Percentiles rank a stretch among this genome's conserved stretches.
Evolutionary conservation across 108 stramenopile genomes (phyloP).

Genomic region (Discostella pseudostelligera): DNA sequence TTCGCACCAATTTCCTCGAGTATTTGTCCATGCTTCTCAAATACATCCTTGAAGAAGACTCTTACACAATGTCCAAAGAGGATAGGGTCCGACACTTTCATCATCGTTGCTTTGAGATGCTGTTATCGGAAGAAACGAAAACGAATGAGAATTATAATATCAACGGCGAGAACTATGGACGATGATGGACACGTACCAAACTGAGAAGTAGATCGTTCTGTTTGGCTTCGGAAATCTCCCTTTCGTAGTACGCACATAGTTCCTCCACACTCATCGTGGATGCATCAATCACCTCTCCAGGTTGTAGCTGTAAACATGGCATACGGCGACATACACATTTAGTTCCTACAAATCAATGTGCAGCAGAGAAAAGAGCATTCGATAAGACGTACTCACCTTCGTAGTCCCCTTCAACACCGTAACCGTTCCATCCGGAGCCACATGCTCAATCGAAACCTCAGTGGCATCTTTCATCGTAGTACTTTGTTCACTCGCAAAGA

Average conservation of each 20-base stretch:
- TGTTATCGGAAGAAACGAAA: constrained; percentile 20
- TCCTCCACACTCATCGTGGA: constrained; percentile 64
- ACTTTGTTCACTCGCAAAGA: constrained; percentile 83
- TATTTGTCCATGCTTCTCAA: constrained; percentile 80
- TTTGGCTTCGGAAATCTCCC: constrained; percentile 87
- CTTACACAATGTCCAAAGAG: constrained; percentile 91
- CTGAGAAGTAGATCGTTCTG: constrained; percentile 74
- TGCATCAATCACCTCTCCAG: constrained; percentile 89
- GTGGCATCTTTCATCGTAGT: constrained; percentile 58
- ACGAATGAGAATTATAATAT: neutral
- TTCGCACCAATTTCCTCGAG: constrained; percentile 86
- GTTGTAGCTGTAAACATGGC: constrained; percentile 43
- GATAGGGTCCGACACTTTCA: constrained; percentile 94
- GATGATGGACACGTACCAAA: constrained; percentile 27
- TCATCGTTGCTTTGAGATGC: constrained; percentile 96
- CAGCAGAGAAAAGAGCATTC: too few relatives aligned
- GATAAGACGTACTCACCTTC: constrained; percentile 14
- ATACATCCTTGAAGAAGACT: constrained; percentile 86
- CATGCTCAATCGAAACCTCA: constrained; percentile 71
- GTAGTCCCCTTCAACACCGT: constrained; percentile 72
- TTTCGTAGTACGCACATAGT: constrained; percentile 66
- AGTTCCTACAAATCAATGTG: neutral
- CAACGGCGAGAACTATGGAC: too few relatives aligned
- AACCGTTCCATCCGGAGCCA: constrained; percentile 54
- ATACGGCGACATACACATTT: constrained; percentile 3